Conservation (phyloP, 257 asterid genomes). For the Salvia rosmarinus region DNA sequence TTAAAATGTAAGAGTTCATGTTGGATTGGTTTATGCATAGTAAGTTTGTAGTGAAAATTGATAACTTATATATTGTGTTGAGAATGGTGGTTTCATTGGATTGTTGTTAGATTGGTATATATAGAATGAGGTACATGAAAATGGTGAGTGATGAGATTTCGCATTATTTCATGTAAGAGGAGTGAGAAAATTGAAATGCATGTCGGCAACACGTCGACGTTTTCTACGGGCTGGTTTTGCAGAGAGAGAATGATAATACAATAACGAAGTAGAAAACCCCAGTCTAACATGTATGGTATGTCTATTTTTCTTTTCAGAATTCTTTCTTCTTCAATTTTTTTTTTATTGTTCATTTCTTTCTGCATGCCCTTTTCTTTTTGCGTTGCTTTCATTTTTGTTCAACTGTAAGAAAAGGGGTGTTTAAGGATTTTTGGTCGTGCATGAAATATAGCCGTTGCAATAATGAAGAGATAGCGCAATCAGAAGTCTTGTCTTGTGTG, state of each 20-base stretch:
- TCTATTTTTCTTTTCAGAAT: too few relatives aligned
- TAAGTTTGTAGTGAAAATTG: too few relatives aligned
- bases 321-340: background rate
- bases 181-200: background rate
- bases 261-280: conserved; percentile 5
- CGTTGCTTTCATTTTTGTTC: background rate
- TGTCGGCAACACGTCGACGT: background rate
- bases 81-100: too few relatives aligned
- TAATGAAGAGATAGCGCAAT: background rate
- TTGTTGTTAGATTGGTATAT: too few relatives aligned
- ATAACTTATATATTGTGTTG: too few relatives aligned
- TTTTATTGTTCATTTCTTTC: background rate
- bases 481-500: background rate
- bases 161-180: conserved; percentile 31
- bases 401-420: background rate
- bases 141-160: background rate
- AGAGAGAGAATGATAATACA: background rate
- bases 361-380: background rate
- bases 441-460: conserved; percentile 40
- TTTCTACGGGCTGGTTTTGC: background rate
- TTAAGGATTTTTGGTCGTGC: conserved; percentile 19
- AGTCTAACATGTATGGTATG: background rate
- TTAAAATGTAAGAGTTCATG: too few relatives aligned
- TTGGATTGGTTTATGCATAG: too few relatives aligned
- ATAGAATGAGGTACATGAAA: too few relatives aligned